Conservation (phyloP, 2,329 filamentous ascomycete species). For the Coleophoma eucalyptorum region DNA sequence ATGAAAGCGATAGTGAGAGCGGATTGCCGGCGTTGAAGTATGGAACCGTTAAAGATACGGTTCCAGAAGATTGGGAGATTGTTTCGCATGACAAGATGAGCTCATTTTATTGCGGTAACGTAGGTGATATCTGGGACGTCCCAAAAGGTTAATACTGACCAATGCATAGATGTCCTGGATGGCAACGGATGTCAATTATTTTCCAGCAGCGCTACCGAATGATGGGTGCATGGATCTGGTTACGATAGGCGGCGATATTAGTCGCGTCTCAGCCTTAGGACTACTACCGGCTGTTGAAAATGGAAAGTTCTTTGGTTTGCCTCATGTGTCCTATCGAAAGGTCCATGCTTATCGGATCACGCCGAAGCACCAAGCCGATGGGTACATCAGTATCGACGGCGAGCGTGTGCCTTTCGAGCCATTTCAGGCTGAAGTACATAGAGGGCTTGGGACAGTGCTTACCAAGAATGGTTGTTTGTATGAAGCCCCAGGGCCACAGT, state of each 20-base stretch:
- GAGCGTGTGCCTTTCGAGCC: conserved; percentile 80
- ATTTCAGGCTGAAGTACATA: conserved; percentile 85
- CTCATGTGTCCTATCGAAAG: conserved; percentile 74
- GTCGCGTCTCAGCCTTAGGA: conserved; percentile 58
- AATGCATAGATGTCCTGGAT: conserved; percentile 73
- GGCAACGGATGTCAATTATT: conserved; percentile 81
- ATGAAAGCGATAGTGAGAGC: conserved; percentile 30
- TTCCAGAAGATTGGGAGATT: conserved; percentile 73
- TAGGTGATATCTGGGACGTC: conserved; percentile 32
- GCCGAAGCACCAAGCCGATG: conserved; percentile 63
- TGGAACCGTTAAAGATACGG: conserved; percentile 69
- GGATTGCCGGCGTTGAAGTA: conserved; percentile 66
- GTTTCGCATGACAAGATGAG: conserved; percentile 71
- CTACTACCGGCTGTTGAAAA: conserved; percentile 67
- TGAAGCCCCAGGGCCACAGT: background rate
- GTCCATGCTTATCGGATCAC: conserved; percentile 76
- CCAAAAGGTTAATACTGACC: background rate
- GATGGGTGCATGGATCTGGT: conserved; percentile 84
- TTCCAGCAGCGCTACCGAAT: conserved; percentile 71
- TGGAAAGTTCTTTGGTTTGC: conserved; percentile 72
- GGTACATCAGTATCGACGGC: conserved; percentile 89
- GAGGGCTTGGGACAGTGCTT: conserved; percentile 72
- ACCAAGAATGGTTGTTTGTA: conserved; percentile 48
- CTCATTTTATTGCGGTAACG: conserved; percentile 89
- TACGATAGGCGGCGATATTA: conserved; percentile 69